Percentiles rank a stretch among this genome's conserved stretches.
These are phyloP conservation scores for Citrus mangshanensis DNA, from an alignment of 345 rosid genomes.

Conservation along the genomic window DNA sequence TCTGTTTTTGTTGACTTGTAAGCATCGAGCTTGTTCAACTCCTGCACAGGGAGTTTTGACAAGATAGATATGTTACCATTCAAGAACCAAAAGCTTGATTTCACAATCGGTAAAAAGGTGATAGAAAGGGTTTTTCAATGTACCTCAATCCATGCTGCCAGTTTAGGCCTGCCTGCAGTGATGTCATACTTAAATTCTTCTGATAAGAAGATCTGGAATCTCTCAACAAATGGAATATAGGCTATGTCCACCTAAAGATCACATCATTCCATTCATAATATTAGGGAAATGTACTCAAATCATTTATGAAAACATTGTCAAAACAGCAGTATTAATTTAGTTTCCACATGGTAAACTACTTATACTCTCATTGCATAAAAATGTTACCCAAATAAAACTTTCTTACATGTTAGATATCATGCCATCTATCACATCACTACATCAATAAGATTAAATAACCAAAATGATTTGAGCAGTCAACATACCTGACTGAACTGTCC, in stretches of 20 bases:
- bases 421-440: background rate
- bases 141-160: constrained; percentile 80
- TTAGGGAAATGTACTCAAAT: background rate
- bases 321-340: background rate
- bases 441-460: background rate
- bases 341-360: background rate
- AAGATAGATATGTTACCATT: background rate
- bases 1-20: background rate
- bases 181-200: constrained; percentile 56
- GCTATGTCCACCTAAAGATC: constrained; percentile 66
- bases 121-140: background rate
- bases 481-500: constrained; percentile 76
- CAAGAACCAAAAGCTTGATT: background rate
- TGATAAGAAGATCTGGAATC: constrained; percentile 51
- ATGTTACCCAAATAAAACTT: background rate
- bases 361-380: background rate
- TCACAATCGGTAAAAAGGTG: background rate
- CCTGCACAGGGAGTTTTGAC: background rate
- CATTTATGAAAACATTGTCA: background rate
- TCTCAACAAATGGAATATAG: constrained; percentile 63
- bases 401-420: background rate
- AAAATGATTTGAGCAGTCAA: constrained; percentile 1
- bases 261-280: background rate
- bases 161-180: constrained; percentile 66
- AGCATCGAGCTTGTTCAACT: background rate